These are phyloP conservation scores for Metschnikowia henanensis DNA, from an alignment of 805 yeast genomes.

Conservation along the genomic window DNA sequence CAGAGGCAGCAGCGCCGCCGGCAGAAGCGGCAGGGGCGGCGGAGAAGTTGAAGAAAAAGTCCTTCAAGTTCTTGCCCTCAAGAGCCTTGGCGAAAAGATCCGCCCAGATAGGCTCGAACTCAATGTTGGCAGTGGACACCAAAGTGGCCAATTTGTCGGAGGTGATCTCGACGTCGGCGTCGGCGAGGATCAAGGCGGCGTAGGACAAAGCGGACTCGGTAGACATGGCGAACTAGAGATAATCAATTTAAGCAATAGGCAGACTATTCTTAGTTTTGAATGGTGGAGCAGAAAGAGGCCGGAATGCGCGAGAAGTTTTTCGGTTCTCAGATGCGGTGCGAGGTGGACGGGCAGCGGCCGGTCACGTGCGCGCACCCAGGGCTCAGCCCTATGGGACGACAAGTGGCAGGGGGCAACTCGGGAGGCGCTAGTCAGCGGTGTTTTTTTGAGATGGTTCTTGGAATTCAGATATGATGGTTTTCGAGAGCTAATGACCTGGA, in stretches of 20 bases:
- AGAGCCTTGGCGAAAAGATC: slow-evolving; percentile 49
- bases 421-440: no score
- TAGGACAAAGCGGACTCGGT: slow-evolving; percentile 49
- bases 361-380: slow-evolving; percentile 18
- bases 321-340: background rate
- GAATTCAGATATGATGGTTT: no score
- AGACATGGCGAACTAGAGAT: slow-evolving; percentile 50
- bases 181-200: slow-evolving; percentile 52
- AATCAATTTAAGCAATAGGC: slow-evolving; percentile 50
- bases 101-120: slow-evolving; percentile 48
- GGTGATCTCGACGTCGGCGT: slow-evolving; percentile 46
- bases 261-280: slow-evolving; percentile 47
- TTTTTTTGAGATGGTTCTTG: no score
- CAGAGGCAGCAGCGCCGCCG: slow-evolving; percentile 67
- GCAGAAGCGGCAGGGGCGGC: slow-evolving; percentile 56
- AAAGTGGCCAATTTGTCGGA: slow-evolving; percentile 45
- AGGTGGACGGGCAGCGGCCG: background rate
- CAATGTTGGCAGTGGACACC: slow-evolving; percentile 42
- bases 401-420: no score
- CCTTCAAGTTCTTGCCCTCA: slow-evolving; percentile 48
- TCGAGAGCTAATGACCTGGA: no score
- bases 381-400: slow-evolving; percentile 15
- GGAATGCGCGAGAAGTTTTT: slow-evolving; percentile 10
- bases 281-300: slow-evolving; percentile 12
- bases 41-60: slow-evolving; percentile 48